Base-by-base conservation (phyloP, 768 basidiomycete genomes). In the Russula virescens region DNA sequence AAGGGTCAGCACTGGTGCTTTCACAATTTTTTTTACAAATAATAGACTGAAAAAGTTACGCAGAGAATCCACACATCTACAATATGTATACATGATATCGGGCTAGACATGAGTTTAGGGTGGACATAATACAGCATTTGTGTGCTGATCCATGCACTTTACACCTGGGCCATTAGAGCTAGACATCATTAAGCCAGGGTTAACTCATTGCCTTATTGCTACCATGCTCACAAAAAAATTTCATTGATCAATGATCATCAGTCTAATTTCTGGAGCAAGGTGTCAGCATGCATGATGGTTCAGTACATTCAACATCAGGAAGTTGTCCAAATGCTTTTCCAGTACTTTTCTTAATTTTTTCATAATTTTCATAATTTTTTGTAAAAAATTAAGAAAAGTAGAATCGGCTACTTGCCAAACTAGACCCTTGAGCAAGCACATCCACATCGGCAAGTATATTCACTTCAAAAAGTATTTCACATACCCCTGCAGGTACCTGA, bases 131-230 rank as follows among this genome's bases (percentile, higher is more conserved):
- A 40, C 16, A 23, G 9, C 35, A 14, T 60, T 63, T 58, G 31
- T 63, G 62, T 60, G 38, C 21, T 63, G 62, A 63, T 63, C 57
- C 62, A 63, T 53, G 62, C 58, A 46, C 62, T 50, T 63, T 16
- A 62, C 38, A 55, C 40, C 56, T 58, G 62, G 56, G 46, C 42
- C 40, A 54, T 47, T 50, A 50, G 49, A 60, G 23, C 14, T 28
- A 42, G 35, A 51, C 51, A 19, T n/a, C n/a, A n/a, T n/a, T 59
- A 59, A 42, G 57, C 35, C n/a, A 54, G 34, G 21, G 31, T 55
- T 28, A 28, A 50, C 35, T 60, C n/a, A n/a, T n/a, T n/a, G n/a
- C 62, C 62, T 63, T 58, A 55, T 58, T 58, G 23, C 47, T 48
- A 60, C 62, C 62, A 60, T 58, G 62, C 55, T 63, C 42, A 54